These are phyloP conservation scores for Sporothrix humicola DNA, from an alignment of 2,329 filamentous ascomycete genomes.

Conservation along the genomic window DNA sequence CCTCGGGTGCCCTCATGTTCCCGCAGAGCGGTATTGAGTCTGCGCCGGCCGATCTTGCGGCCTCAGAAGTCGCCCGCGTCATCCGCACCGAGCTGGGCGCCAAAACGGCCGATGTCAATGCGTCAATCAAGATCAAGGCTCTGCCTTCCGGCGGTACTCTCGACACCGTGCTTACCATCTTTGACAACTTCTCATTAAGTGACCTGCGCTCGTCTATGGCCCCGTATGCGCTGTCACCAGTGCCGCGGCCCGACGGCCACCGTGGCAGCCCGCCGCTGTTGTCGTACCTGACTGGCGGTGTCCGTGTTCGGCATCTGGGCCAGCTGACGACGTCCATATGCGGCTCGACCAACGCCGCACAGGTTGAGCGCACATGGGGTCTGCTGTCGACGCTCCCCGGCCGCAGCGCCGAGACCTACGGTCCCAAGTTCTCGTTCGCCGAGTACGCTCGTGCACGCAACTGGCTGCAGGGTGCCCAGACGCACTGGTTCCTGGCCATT, in stretches of 20 bases:
- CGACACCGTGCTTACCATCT: constrained; percentile 66
- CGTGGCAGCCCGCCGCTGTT: constrained; percentile 47
- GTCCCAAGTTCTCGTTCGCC: constrained; percentile 63
- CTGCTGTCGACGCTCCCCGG: constrained; percentile 55
- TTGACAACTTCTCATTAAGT: constrained; percentile 58
- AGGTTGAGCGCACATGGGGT: constrained; percentile 69
- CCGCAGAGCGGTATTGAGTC: constrained; percentile 69
- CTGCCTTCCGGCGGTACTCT: constrained; percentile 70
- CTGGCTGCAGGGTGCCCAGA: constrained; percentile 55
- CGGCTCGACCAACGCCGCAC: constrained; percentile 56
- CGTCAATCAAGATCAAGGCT: constrained; percentile 55
- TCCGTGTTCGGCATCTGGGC: constrained; percentile 58
- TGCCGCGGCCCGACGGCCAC: constrained; percentile 51
- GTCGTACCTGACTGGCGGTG: constrained; percentile 57
- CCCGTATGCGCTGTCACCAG: constrained; percentile 64
- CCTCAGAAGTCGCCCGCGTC: constrained; percentile 58
- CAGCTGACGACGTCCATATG: constrained; percentile 60
- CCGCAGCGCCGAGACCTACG: constrained; percentile 58
- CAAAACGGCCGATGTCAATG: constrained; percentile 59
- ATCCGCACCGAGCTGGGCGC: constrained; percentile 58
- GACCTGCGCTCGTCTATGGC: constrained; percentile 53
- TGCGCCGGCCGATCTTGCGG: constrained; percentile 64
- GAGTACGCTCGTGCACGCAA: constrained; percentile 61
- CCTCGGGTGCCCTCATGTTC: constrained; percentile 63
- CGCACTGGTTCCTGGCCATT: constrained; percentile 57